Evolutionary conservation across 2,329 filamentous ascomycete genomes (phyloP), one percentile per base, ranked within the genome.

Genomic region (Xylariomycetidae sp.): DNA sequence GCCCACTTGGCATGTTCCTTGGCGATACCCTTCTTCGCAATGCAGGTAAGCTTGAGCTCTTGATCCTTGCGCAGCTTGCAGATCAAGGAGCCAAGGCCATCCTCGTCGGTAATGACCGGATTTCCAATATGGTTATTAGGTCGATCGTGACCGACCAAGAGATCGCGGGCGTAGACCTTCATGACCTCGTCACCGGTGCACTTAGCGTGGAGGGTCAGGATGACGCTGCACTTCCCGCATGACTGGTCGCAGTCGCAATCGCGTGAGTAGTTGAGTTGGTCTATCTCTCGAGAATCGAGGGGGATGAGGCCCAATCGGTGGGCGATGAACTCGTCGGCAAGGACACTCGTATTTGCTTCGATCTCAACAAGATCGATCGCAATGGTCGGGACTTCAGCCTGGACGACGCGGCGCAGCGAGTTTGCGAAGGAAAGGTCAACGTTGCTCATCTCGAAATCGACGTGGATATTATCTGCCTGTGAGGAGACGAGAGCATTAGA

Each of bases 1-100:
- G 88, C 85, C 92, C 92, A 98, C 63, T 98, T 98, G 8, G 92
- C 87, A 63, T 98, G 92, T 61, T 98, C 92, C 70, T 98, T 98
- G 23, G 90, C 89, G 45, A 97, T 97, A 1, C 92, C 92, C 72
- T 97, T 97, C 72, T 95, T 96, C 31, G 90, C 92, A 46, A 96
- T 85, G 57, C 90, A 97, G 41, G 78, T 85, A 55, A 98, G 77
- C 59, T 88, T 83, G 40, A 98, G 67, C 62, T 95, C 88, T 64
- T 98, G 92, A 3, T 85, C 88, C 54, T 82, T 84, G 38, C 90
- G 76, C 56, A 98, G 67, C 70, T 97, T 97, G 53, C 85, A 86
- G 46, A 98, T 90, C 48, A 97, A 72, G 27, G 84, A 78, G 1
- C 92, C 92, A 37, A 85, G 77, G 9, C 82, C 81, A 31, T 90